Evolutionary conservation across 768 basidiomycete species (phyloP), one percentile per base, ranked within the genome.

Genomic region (Termitomyces sp.): DNA sequence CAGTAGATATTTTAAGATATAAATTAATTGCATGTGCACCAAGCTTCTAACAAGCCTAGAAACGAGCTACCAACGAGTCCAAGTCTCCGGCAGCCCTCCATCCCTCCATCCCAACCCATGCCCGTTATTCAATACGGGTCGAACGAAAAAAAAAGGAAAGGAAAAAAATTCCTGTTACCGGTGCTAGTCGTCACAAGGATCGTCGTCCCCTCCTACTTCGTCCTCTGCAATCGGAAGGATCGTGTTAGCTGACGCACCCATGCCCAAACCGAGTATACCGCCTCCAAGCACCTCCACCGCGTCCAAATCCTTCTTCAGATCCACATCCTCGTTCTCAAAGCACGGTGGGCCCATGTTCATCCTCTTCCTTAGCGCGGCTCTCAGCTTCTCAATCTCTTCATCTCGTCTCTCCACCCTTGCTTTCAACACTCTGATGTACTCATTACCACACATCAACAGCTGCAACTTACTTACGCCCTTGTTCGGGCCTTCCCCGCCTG

Each of bases 381-480:
- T 77, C 67, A 96, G 68, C 65, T 64, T 74, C 57, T 68, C 75
- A 63, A 96, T 89, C 73, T 94, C 92, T 47, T 78, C 80, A 66
- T 97, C 92, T 61, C 94, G 73, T 66, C 90, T 78, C 54, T 90
- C 87, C 50, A 95, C 81, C 32, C 90, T 82, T 18, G 75, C 86
- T 59, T 89, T 89, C 65, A 97, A 78, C 60, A 82, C 74, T 62
- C 87, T 78, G 61, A 98, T 87, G 68, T 80, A 95, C 69, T 94
- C 90, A 70, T 98, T 98, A 36, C 90, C 91, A 66, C 92, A 95
- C 58, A 92, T 85, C 56, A 98, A 72, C 38, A 98, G 75, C 72
- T 96, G 94, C 57, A 97, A 76, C 77, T 97, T 98, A 77, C 91
- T 93, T 49, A 98, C 93, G 16, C 87, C 87, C 66, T 94, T 89